Percentiles rank a stretch among this genome's conserved stretches.
phyloP scores from a whole-genome alignment of 78 protist genomes.

The Dictyostelium intermedium region DNA sequence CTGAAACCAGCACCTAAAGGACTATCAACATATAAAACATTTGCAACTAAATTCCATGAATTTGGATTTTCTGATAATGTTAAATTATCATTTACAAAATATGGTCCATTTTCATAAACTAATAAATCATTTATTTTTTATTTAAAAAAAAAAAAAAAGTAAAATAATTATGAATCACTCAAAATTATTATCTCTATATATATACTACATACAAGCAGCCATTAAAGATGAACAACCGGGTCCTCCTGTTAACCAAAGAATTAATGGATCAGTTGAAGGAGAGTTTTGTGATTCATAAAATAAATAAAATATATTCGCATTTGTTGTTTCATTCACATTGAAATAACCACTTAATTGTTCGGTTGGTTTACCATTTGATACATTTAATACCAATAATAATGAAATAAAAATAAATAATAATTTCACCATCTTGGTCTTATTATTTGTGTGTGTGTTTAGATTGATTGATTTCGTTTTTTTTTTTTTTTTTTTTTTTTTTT shows the following conservation, averaged over 20 bases:
- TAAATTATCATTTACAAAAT: conserved; percentile 22
- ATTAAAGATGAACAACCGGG: background rate
- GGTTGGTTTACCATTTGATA: background rate
- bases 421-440: background rate
- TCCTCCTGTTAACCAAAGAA: conserved; percentile 72
- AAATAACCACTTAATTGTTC: background rate
- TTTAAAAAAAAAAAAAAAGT: background rate
- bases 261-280: conserved; percentile 29
- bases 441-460: no score
- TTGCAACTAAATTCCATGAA: conserved; percentile 62
- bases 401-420: background rate
- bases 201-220: background rate
- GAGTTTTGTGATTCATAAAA: conserved; percentile 27
- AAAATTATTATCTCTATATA: background rate
- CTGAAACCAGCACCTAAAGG: conserved; percentile 89
- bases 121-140: no score
- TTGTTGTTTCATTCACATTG: conserved; percentile 23
- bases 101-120: conserved; percentile 89
- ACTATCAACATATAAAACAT: conserved; percentile 59
- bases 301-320: conserved; percentile 52
- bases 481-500: no score
- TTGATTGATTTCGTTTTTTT: no score
- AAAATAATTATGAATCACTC: no score
- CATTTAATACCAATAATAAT: background rate
- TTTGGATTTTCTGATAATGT: conserved; percentile 45